Evolutionary conservation across 129 eudicot genomes (phyloP).

Genomic region (Heracleum sosnowskyi): DNA sequence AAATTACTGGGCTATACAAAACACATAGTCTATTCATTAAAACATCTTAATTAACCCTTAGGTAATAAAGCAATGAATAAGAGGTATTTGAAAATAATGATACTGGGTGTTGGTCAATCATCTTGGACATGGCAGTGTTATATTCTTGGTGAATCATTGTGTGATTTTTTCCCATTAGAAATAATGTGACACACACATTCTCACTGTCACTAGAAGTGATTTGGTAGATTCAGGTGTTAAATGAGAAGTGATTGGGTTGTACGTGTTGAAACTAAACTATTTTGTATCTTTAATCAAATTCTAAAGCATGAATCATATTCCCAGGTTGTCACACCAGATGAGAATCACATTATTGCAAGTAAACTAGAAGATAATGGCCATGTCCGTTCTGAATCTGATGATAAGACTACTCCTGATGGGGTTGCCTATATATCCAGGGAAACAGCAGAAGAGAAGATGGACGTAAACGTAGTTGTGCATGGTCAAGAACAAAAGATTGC

Average conservation of each 20-base stretch:
- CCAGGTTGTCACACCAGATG: constrained; percentile 36
- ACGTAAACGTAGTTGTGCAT: constrained; percentile 38
- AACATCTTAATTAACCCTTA: not conserved
- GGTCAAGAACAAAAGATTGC: constrained; percentile 58
- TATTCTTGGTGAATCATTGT: not conserved
- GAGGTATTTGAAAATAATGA: not conserved
- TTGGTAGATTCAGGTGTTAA: not conserved
- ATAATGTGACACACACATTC: not conserved
- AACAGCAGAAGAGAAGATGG: constrained; percentile 31
- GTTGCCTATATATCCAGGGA: constrained; percentile 31
- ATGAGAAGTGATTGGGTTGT: not conserved
- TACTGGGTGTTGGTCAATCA: not conserved
- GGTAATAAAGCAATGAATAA: not conserved
- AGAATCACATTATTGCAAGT: constrained; percentile 32
- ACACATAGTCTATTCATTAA: not conserved
- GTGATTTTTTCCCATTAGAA: not conserved
- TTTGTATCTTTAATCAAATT: not conserved
- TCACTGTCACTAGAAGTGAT: not conserved
- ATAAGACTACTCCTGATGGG: constrained; percentile 33
- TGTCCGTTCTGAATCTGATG: constrained; percentile 46
- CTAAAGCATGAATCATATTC: not conserved
- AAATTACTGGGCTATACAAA: not conserved
- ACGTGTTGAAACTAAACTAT: not conserved
- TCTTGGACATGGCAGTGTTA: not conserved
- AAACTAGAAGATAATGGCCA: constrained; percentile 51